phyloP scores from a whole-genome alignment of 163 green algal genomes.

The Trebouxia gelatinosa region DNA sequence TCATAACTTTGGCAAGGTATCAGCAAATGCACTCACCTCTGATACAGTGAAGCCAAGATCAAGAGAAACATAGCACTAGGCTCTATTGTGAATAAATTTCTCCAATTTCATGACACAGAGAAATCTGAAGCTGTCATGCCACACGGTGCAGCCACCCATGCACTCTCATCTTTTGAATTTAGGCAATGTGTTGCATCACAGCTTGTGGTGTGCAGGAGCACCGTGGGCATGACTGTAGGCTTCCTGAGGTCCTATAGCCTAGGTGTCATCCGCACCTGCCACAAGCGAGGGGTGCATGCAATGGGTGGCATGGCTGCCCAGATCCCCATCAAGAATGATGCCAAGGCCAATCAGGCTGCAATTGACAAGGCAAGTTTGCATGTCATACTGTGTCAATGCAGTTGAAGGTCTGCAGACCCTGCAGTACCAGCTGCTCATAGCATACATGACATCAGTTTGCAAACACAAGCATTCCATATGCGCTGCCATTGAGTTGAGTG shows the following conservation, averaged over 20 bases:
- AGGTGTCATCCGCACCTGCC: conserved; percentile 90
- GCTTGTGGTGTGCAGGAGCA: conserved; percentile 32
- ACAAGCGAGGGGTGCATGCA: conserved; percentile 82
- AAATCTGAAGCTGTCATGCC: too few relatives aligned
- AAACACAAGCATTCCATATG: too few relatives aligned
- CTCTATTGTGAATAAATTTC: too few relatives aligned
- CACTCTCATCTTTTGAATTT: background rate
- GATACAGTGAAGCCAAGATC: too few relatives aligned
- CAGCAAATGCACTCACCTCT: too few relatives aligned
- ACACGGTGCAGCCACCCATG: background rate
- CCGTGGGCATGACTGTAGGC: conserved; percentile 75
- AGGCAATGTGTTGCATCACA: conserved; percentile 2
- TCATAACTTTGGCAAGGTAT: too few relatives aligned
- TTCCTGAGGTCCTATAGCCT: conserved; percentile 86
- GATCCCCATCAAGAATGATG: conserved; percentile 87
- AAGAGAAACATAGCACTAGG: too few relatives aligned
- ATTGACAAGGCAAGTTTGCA: conserved; percentile 66
- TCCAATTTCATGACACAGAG: too few relatives aligned
- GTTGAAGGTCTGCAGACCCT: background rate
- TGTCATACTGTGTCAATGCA: too few relatives aligned
- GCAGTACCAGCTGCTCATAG: background rate
- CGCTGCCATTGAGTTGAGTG: too few relatives aligned
- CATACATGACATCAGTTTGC: background rate
- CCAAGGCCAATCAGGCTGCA: conserved; percentile 68
- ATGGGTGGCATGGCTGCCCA: conserved; percentile 90